Evolutionary conservation across 2,329 filamentous ascomycete species (phyloP).

Genomic region (Passalora sequoiae): DNA sequence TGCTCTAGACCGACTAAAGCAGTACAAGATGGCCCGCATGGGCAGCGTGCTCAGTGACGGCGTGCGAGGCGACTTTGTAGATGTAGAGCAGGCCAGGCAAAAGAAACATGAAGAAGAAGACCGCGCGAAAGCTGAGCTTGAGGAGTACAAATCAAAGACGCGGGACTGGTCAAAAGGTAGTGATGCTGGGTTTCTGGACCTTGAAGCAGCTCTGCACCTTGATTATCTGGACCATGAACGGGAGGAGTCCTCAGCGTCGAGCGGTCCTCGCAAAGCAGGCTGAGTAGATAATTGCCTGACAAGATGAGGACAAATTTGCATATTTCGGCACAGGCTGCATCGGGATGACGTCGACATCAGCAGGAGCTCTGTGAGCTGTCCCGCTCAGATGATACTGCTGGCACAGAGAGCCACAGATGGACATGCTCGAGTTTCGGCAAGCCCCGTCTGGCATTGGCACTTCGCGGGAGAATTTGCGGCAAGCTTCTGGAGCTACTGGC

Average conservation of each 20-base stretch:
- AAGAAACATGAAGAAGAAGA: conserved; percentile 17
- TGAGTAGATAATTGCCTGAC: no score
- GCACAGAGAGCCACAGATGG: no score
- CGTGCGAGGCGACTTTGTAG: conserved; percentile 25
- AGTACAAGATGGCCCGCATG: conserved; percentile 39
- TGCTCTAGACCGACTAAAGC: conserved; percentile 43
- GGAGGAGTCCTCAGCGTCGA: background rate
- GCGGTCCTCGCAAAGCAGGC: background rate
- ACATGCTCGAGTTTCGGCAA: no score
- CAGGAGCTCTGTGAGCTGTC: no score
- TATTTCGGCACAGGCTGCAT: no score
- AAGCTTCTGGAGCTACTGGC: no score
- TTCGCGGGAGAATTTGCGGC: no score
- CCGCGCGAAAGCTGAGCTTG: conserved; percentile 4
- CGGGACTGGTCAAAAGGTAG: conserved; percentile 17
- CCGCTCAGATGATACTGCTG: no score
- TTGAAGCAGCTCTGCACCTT: conserved; percentile 26
- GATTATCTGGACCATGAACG: conserved; percentile 1
- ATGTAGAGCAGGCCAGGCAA: conserved; percentile 22
- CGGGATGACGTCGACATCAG: no score
- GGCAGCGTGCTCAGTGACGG: conserved; percentile 27
- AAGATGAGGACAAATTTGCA: no score
- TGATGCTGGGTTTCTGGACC: conserved; percentile 21
- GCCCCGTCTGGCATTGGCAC: no score
- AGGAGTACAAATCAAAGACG: conserved; percentile 9